Evolutionary conservation across 805 yeast genomes (phyloP), one percentile per base, ranked within the genome.

Genomic region (Candida chauliodis): DNA sequence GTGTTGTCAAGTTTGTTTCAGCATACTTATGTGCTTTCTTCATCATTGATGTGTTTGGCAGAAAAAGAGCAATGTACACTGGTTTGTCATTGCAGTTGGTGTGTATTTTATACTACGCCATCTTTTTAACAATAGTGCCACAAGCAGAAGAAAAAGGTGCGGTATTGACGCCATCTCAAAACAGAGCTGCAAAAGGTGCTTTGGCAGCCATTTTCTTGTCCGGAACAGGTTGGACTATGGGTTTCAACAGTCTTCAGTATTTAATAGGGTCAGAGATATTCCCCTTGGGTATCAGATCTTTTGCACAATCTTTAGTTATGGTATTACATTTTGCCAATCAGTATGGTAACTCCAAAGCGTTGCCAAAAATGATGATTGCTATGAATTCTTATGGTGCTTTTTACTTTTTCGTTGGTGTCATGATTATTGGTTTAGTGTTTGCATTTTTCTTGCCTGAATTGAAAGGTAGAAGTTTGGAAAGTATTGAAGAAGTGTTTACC

Each of bases 141-240:
- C 55, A 63, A 31, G 70, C 71, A 7, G 60, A 65, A 1, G 50
- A 56, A 2, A 52, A 44, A 2, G 60, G 45, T 10, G 53, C 45
- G 6, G 42, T 22, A 0, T 51, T 67, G 44, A 52, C 64, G 1
- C 43, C 58, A 0, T 52, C 67, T 2, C 56, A 66, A 41, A 43
- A 44, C 16, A 46, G 47, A 2, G 77, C 77, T 1, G 63, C 75
- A 20, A 50, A 56, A 37, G 76, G 63, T 36, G 79, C 79, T 8
- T 47, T 75, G 36, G 76, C 77, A 0, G 65, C 73, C 33, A 49
- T 76, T 22, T 74, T 61, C 49, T 48, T 75, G 17, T 60, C 65
- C 17, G 80, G 80, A 44, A 57, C 64, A 11, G 79, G 78, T 21
- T 76, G 81, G 81, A 70, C 77, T 19, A 50, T 75, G 54, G 80